Base-by-base conservation (phyloP, 371 early-diverging fungal species). In the Mortierella sp. region DNA sequence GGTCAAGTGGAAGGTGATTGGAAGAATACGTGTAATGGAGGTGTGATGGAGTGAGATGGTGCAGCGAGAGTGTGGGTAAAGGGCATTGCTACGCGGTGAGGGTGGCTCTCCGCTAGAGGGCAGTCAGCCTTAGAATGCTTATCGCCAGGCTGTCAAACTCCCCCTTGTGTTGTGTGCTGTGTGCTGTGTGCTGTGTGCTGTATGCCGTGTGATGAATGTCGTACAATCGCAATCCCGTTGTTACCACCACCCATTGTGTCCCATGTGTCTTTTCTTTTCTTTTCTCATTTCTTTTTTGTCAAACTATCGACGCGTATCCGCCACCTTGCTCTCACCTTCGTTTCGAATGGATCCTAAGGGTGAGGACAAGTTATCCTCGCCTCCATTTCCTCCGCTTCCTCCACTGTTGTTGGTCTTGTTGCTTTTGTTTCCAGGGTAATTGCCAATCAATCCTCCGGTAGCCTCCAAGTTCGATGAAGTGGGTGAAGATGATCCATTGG, bases 271-370 rank as follows among this genome's bases (percentile, higher is more conserved):
- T 55, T 18, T 45, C n/a, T 64, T n/a, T 18, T 24, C 55, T 18
- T 5, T 8, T 20, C 49, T 20, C 2, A 16, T 62, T 18, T 45
- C 22, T 59, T n/a, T 28, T 26, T 28, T 16, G 12, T 16, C 28
- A 24, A 55, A 26, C 26, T 58, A 76, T 66, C 66, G 77, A 37
- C 77, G 58, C 37, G 32, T 43, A 45, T 78, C 69, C 20, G 28
- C 66, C 10, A 61, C 40, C 66, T 40, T 68, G 66, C 62, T 78
- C 78, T 78, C 78, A 73, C 73, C 78, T 78, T 78, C 78, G 58
- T 68, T 78, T 62, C 73, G 70, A 32, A 39, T 65, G 62, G 73
- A 68, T 57, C 69, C 73, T 61, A 55, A 28, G 43, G n/a, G 43
- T 18, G 68, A 51, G 22, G 71, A 32, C 30, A 26, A 9, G 55